These are phyloP conservation scores for Xylaria telfairii DNA, from an alignment of 495 filamentous ascomycete species.

Conservation along the genomic window DNA sequence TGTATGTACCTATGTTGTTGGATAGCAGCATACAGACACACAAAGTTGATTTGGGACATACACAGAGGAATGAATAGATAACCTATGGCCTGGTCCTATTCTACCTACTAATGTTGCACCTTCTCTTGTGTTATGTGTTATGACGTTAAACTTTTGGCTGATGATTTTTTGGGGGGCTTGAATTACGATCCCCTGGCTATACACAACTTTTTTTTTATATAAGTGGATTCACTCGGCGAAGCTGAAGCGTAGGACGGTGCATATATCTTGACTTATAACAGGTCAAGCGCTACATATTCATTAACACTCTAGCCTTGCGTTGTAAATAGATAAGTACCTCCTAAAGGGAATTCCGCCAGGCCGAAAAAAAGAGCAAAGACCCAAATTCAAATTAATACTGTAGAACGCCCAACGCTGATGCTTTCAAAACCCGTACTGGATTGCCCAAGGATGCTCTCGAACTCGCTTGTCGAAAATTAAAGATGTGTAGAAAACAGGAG, in stretches of 20 bases:
- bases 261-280: not conserved
- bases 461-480: slow-evolving; percentile 15
- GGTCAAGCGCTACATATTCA: slow-evolving; percentile 6
- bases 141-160: no score
- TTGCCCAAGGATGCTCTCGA: slow-evolving; percentile 2
- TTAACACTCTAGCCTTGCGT: slow-evolving; percentile 1
- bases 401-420: slow-evolving; percentile 28
- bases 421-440: slow-evolving; percentile 3
- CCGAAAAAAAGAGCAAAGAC: not conserved
- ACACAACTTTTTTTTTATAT: no score
- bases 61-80: slow-evolving; percentile 10
- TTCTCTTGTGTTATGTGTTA: no score
- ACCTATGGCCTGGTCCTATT: not conserved
- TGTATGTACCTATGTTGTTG: slow-evolving; percentile 8
- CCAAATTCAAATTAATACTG: not conserved
- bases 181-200: not conserved
- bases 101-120: not conserved
- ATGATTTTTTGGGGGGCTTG: not conserved
- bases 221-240: not conserved
- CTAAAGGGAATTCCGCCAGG: not conserved
- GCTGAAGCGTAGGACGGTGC: not conserved
- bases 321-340: not conserved
- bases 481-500: not conserved
- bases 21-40: slow-evolving; percentile 1
- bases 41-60: not conserved